phyloP scores from a whole-genome alignment of 1,139 yeast genomes.

The Taphrina pruni region DNA sequence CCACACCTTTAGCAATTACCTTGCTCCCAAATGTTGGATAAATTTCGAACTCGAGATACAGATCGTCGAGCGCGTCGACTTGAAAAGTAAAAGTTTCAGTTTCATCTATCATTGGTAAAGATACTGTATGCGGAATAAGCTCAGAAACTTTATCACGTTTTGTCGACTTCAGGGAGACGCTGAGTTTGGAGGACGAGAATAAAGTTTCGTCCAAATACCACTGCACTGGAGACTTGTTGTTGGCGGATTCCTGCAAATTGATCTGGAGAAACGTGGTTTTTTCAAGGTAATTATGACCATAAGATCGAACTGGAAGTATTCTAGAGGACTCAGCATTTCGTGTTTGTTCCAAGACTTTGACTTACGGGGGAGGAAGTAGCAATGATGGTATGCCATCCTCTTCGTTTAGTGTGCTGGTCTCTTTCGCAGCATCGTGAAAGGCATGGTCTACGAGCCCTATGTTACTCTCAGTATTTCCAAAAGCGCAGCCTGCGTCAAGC shows the following conservation, averaged over 20 bases:
- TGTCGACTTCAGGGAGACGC: constrained; percentile 68
- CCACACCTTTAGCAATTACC: constrained; percentile 85
- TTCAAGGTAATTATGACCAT: constrained; percentile 94
- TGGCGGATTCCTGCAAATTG: constrained; percentile 59
- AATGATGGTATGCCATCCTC: constrained; percentile 85
- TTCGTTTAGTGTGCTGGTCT: background rate
- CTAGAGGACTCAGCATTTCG: background rate
- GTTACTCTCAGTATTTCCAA: constrained; percentile 35
- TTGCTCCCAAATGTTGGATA: constrained; percentile 95
- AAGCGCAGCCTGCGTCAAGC: constrained; percentile 45
- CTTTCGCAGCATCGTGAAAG: constrained; percentile 50
- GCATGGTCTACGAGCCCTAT: background rate
- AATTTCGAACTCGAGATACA: constrained; percentile 84
- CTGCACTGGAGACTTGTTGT: constrained; percentile 22
- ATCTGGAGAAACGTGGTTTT: constrained; percentile 83
- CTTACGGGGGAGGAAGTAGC: constrained; percentile 82
- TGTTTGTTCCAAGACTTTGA: background rate
- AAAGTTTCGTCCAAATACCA: constrained; percentile 37
- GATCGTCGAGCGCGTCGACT: constrained; percentile 76
- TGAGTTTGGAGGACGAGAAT: constrained; percentile 62
- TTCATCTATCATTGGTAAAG: constrained; percentile 76
- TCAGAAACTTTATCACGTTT: constrained; percentile 58
- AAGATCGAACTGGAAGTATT: constrained; percentile 85
- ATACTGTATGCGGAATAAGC: constrained; percentile 76
- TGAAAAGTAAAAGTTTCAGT: constrained; percentile 82